Evolutionary conservation across 805 yeast genomes (phyloP), one percentile per base, ranked within the genome.

Genomic region (Kregervanrija delftensis): DNA sequence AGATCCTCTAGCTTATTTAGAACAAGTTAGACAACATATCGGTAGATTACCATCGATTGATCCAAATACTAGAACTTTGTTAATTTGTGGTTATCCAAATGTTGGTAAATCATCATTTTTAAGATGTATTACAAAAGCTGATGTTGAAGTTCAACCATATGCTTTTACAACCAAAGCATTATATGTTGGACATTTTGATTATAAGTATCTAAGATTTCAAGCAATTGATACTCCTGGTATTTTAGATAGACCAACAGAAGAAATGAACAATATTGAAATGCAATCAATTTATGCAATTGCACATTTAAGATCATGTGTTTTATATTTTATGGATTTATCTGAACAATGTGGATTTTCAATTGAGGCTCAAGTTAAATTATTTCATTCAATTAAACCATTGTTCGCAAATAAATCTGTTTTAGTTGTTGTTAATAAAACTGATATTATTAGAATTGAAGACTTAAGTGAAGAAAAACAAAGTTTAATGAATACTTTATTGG

Each of bases 161-260:
- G 99, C 99, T 32, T 93, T 93, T 81, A 93, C 99, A 55, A 93
- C 99, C 49, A 93, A 93, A 72, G 86, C 96, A 31, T 72, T 93
- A 58, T 93, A 88, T 59, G 99, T 93, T 47, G 99, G 99, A 55
- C 99, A 93, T 71, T 93, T 93, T 65, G 99, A 93, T 71, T 93
- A 93, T 73, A 93, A 93, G 71, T 95, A 93, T 67, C 73, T 93
- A 61, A 77, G 99, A 61, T 93, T 93, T 74, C 99, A 93, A 73
- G 99, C 98, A 45, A 93, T 93, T 62, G 99, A 93, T 69, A 93
- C 99, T 34, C 99, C 99, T 32, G 99, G 99, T 73, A 90, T 93
- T 59, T 74, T 93, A 65, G 99, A 93, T 69, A 82, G 98, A 67
- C 99, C 99, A 49, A 89, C 97, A 38, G 99, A 93, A 68, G 99